Evolutionary conservation across 345 rosid species (phyloP), one percentile per base, ranked within the genome.

Genomic region (Populus tremula): DNA sequence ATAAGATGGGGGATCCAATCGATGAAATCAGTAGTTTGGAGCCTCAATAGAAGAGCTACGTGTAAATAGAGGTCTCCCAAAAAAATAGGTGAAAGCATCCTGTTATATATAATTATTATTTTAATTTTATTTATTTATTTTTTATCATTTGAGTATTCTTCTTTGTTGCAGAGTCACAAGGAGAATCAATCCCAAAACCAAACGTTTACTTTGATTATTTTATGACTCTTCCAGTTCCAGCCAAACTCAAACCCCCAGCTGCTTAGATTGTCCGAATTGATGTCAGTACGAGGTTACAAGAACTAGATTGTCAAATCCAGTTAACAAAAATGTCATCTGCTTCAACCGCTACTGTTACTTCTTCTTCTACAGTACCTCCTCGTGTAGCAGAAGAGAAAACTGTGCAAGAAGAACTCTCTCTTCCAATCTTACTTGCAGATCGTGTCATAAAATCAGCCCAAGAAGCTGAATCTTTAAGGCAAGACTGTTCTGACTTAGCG

Each of bases 401-500:
- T 16, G 80, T 87, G 1, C 89, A 78, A 25, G 73, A 87, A 1
- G 87, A 82, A 62, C 84, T 88, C 62, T 78, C 82, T 8, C 82
- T 64, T 1, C 85, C 84, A 8, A 88, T 88, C 67, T 5, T 84
- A 54, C 75, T 87, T 0, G 91, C 91, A 2, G 86, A 87, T 56
- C 87, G 87, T 10, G 84, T 88, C 69, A 80, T 86, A 65, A 87
- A 87, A 72, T 75, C 79, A 1, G 85, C 87, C 27, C 77, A 69
- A 14, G 88, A 81, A 49, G 85, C 87, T 5, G 88, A 84, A 41
- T 83, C 89, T 65, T 84, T 85, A 29, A 87, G 81, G 45, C 67
- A 41, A 45, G 94, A 88, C 10, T 87, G 90, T 81, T 67, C 83
- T 63, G 90, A 89, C 8, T 70, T 90, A 2, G 83, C 82, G 10